A percentile compares a stretch with the other conserved stretches of the same genome.
phyloP scores from a whole-genome alignment of 2,329 filamentous ascomycete species.

The Sarocladiaceae sp. region DNA sequence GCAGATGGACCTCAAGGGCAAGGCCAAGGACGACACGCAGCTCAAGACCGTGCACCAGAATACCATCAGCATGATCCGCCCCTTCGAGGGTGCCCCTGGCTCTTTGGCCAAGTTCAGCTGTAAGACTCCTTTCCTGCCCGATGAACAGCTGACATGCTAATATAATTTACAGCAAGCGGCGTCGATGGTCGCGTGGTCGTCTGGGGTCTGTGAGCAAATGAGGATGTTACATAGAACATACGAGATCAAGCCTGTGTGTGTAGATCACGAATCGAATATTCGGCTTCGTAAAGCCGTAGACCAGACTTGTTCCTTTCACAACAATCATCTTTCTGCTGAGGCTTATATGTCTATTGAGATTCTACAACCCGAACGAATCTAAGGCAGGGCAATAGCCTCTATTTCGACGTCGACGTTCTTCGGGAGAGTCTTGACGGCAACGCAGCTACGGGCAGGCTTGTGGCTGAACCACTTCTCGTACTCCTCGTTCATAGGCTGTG shows the following conservation, averaged over 20 bases:
- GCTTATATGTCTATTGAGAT: background rate
- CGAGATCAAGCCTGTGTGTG: background rate
- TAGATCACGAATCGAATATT: constrained; percentile 2
- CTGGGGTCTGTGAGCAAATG: constrained; percentile 41
- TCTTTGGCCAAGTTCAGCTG: constrained; percentile 77
- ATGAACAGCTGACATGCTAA: background rate
- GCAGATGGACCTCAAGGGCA: constrained; percentile 98
- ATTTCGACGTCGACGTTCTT: constrained; percentile 86
- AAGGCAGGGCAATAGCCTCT: constrained; percentile 74
- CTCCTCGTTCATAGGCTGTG: constrained; percentile 72
- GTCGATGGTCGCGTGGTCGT: constrained; percentile 79
- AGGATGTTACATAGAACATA: background rate
- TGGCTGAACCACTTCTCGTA: constrained; percentile 78
- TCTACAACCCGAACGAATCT: constrained; percentile 15
- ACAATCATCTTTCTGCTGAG: background rate
- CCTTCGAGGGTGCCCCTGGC: constrained; percentile 61
- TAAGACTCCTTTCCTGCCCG: constrained; percentile 40
- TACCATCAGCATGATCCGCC: constrained; percentile 78
- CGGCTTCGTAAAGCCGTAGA: background rate
- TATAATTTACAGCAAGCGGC: constrained; percentile 58
- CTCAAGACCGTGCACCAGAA: constrained; percentile 96
- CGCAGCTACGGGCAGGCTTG: constrained; percentile 83
- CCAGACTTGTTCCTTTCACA: background rate
- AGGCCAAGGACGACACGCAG: constrained; percentile 84
- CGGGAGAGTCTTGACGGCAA: constrained; percentile 82